Conservation (phyloP, 1,284 basidiomycete genomes). For the Porodaedalea pini region DNA sequence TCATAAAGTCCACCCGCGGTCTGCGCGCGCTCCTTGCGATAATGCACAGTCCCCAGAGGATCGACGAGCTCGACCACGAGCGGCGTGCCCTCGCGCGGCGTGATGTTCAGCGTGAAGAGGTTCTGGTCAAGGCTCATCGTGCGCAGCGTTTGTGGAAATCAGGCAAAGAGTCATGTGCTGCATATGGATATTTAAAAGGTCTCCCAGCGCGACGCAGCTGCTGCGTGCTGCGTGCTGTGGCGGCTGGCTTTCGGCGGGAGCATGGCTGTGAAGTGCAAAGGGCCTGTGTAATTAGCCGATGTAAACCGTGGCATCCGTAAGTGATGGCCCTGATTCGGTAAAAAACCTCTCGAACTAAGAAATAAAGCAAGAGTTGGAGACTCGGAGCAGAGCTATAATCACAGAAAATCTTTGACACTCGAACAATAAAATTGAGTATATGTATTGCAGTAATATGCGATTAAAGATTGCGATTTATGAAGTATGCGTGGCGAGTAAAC, state of each 20-base stretch:
- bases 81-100: slow-evolving; percentile 52
- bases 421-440: not conserved
- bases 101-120: slow-evolving; percentile 70
- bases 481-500: slow-evolving; percentile 43
- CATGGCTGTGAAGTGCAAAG: slow-evolving; percentile 5
- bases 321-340: too few relatives aligned
- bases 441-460: not conserved
- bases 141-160: not conserved
- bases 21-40: slow-evolving; percentile 59
- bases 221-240: slow-evolving; percentile 3
- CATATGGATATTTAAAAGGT: not conserved
- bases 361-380: too few relatives aligned
- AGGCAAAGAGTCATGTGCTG: not conserved
- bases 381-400: too few relatives aligned
- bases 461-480: slow-evolving; percentile 9
- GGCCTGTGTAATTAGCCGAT: not conserved
- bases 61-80: slow-evolving; percentile 66
- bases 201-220: not conserved
- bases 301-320: not conserved
- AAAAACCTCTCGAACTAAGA: not conserved
- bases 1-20: slow-evolving; percentile 46
- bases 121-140: slow-evolving; percentile 76
- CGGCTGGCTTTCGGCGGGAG: not conserved
- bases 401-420: too few relatives aligned
- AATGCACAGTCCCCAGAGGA: slow-evolving; percentile 57